Conservation (phyloP, 1,284 basidiomycete genomes). For the Spongiforma sp. region DNA sequence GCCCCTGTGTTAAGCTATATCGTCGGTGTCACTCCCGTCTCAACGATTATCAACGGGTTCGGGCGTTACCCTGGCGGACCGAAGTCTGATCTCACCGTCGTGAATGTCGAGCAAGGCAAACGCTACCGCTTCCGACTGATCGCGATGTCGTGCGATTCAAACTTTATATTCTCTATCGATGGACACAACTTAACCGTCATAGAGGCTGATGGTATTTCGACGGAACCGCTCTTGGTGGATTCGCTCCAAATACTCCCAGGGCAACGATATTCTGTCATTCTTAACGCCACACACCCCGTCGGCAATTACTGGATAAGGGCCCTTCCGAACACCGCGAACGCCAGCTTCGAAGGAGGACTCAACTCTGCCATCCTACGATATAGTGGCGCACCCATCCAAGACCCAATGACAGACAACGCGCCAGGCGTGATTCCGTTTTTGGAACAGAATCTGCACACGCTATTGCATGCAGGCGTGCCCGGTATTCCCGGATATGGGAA, state of each 20-base stretch:
- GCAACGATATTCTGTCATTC: neutral
- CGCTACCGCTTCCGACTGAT: neutral
- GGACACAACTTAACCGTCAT: neutral
- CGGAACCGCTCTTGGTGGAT: neutral
- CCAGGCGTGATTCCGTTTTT: neutral
- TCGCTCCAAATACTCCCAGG: neutral
- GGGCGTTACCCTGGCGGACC: neutral
- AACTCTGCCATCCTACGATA: neutral
- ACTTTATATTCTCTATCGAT: neutral
- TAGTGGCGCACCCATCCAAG: neutral
- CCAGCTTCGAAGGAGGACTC: neutral
- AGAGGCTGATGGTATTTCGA: neutral
- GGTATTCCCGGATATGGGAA: neutral
- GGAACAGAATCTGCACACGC: neutral
- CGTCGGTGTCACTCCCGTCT: neutral
- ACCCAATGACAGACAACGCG: neutral
- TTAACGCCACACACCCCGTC: neutral
- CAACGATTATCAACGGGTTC: neutral
- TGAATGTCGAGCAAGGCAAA: neutral
- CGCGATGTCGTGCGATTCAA: neutral
- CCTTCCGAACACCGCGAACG: neutral
- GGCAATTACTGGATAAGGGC: constrained; percentile 1
- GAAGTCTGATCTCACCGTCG: neutral
- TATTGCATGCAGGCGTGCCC: neutral
- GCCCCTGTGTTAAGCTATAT: neutral